These are phyloP conservation scores for Tillandsia leiboldiana DNA, from an alignment of 176 grass and related monocot species.

Conservation along the genomic window DNA sequence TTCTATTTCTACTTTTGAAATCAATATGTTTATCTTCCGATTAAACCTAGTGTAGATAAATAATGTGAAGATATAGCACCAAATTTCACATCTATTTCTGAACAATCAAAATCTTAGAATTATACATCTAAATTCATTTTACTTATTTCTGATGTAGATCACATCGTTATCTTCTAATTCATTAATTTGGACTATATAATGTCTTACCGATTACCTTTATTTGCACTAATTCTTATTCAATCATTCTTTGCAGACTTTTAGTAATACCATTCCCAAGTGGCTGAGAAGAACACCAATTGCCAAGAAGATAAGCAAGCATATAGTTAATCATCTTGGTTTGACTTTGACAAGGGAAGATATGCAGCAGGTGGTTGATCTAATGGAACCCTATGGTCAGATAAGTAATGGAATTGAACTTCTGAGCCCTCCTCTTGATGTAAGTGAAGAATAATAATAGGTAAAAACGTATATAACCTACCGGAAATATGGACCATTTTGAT, in stretches of 20 bases:
- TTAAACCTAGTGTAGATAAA: neutral
- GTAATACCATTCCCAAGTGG: conserved; percentile 20
- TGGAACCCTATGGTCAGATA: conserved; percentile 32
- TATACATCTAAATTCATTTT: neutral
- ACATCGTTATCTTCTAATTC: neutral
- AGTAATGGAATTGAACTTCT: conserved; percentile 30
- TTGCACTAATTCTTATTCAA: no score
- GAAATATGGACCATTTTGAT: no score
- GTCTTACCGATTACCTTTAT: no score
- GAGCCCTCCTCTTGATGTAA: conserved; percentile 28
- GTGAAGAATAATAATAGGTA: neutral
- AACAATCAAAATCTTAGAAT: neutral
- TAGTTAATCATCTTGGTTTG: conserved; percentile 27
- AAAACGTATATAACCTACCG: neutral
- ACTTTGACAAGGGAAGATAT: conserved; percentile 30
- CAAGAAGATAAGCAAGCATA: conserved; percentile 18
- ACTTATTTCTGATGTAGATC: neutral
- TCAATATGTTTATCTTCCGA: neutral
- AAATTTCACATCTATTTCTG: neutral
- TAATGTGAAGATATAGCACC: neutral
- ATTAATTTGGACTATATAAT: no score
- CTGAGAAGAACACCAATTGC: conserved; percentile 13
- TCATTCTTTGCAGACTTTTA: conserved; percentile 8
- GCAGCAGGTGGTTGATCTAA: conserved; percentile 28
- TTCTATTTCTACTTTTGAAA: neutral